A percentile compares a stretch with the other conserved stretches of the same genome.
phyloP scores from a whole-genome alignment of 768 basidiomycete genomes.

The Lactarius tabidus region DNA sequence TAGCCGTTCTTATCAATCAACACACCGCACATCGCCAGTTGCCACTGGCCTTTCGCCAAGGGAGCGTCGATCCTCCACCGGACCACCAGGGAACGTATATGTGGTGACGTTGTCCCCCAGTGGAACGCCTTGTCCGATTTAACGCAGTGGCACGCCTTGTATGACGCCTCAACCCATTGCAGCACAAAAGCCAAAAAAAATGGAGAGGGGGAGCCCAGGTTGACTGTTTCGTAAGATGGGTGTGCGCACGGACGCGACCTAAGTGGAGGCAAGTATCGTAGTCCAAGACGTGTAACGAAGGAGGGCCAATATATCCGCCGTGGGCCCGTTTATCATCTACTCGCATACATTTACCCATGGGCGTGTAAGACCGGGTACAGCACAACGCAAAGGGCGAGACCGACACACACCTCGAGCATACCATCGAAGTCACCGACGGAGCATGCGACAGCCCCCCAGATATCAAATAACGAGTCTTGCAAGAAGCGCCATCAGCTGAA shows the following conservation, averaged over 20 bases:
- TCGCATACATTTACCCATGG: neutral
- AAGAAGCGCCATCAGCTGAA: conserved; percentile 48
- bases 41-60: too few relatives aligned
- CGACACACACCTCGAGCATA: conserved; percentile 66
- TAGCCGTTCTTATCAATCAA: too few relatives aligned
- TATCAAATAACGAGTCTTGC: conserved; percentile 75
- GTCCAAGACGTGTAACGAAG: conserved; percentile 80
- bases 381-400: too few relatives aligned
- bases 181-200: too few relatives aligned
- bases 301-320: conserved; percentile 81
- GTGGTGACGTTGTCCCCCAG: too few relatives aligned
- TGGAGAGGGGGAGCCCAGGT: too few relatives aligned
- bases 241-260: conserved; percentile 61
- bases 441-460: conserved; percentile 64
- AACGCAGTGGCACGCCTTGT: too few relatives aligned
- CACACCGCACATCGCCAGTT: too few relatives aligned
- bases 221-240: neutral
- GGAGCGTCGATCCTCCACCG: too few relatives aligned
- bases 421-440: conserved; percentile 70
- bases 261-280: conserved; percentile 95
- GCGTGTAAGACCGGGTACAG: neutral
- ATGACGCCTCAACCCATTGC: too few relatives aligned
- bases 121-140: too few relatives aligned
- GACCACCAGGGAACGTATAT: too few relatives aligned
- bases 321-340: conserved; percentile 93